These are phyloP conservation scores for Suillus weaverae DNA, from an alignment of 768 basidiomycete species.

Conservation along the genomic window DNA sequence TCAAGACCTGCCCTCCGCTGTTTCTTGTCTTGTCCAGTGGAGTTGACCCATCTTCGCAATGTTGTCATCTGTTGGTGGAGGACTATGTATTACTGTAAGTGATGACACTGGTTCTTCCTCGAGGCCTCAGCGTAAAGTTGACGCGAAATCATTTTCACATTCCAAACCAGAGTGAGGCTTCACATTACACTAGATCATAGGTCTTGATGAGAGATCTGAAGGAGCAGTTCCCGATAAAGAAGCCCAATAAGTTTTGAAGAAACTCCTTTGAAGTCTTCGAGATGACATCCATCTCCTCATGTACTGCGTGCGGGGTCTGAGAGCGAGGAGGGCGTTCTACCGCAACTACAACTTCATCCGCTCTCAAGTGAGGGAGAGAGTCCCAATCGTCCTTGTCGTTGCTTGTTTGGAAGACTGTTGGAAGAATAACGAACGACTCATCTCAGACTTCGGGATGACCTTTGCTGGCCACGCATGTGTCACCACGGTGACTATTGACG, in stretches of 20 bases:
- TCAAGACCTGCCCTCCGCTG: not conserved
- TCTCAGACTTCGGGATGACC: conserved; percentile 34
- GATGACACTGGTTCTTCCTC: not conserved
- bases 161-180: not conserved
- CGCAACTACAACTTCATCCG: conserved; percentile 34
- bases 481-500: conserved; percentile 8
- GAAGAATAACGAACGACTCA: conserved; percentile 32
- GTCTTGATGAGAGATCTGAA: conserved; percentile 31
- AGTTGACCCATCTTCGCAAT: not conserved
- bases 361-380: conserved; percentile 25
- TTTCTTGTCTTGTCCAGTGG: not conserved
- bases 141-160: not conserved
- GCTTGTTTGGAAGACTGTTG: conserved; percentile 42
- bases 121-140: not conserved
- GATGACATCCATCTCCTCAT: conserved; percentile 34
- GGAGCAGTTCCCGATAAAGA: conserved; percentile 26
- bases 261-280: conserved; percentile 33
- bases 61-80: not conserved
- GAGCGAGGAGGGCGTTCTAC: conserved; percentile 24
- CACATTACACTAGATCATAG: conserved; percentile 3
- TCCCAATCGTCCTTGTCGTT: conserved; percentile 32
- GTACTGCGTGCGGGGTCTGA: conserved; percentile 34
- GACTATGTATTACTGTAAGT: not conserved
- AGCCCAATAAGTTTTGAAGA: conserved; percentile 26
- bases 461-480: conserved; percentile 44